Percentiles rank a stretch among this genome's conserved stretches.
Evolutionary conservation across 208 protist genomes (phyloP).

Genomic region (Crithidia brevicula): DNA sequence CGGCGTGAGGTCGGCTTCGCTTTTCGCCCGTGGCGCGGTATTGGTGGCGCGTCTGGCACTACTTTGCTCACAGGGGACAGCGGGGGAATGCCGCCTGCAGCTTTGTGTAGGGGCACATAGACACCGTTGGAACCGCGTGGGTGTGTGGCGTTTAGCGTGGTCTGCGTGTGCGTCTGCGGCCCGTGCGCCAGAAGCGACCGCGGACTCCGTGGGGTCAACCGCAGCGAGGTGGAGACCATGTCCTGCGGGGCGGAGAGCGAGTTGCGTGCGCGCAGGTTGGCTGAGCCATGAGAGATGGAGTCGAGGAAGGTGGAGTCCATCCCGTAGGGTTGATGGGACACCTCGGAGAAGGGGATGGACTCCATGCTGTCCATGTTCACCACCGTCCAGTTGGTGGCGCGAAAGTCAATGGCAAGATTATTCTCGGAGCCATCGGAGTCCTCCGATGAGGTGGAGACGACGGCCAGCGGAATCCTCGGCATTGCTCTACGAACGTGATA

Average conservation of each 20-base stretch:
- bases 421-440: conserved; percentile 8
- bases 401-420: conserved; percentile 9
- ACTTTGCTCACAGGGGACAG: not conserved
- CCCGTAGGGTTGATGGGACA: conserved; percentile 42
- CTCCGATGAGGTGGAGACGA: conserved; percentile 22
- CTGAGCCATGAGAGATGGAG: conserved; percentile 14
- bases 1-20: conserved; percentile 1
- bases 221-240: not conserved
- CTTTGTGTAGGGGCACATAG: too few species aligned
- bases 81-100: not conserved
- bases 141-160: not conserved
- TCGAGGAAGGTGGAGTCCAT: conserved; percentile 37
- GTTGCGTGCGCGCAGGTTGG: not conserved
- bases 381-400: conserved; percentile 30
- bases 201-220: not conserved
- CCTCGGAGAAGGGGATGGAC: conserved; percentile 51
- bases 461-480: conserved; percentile 14
- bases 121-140: not conserved
- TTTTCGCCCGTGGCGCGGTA: not conserved
- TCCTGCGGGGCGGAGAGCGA: not conserved
- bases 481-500: conserved; percentile 1
- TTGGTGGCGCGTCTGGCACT: not conserved
- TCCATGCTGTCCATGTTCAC: conserved; percentile 37
- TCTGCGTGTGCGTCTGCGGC: not conserved
- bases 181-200: not conserved